These are phyloP conservation scores for Coccomyxa sp. DNA, from an alignment of 139 green algal species.

Conservation along the genomic window DNA sequence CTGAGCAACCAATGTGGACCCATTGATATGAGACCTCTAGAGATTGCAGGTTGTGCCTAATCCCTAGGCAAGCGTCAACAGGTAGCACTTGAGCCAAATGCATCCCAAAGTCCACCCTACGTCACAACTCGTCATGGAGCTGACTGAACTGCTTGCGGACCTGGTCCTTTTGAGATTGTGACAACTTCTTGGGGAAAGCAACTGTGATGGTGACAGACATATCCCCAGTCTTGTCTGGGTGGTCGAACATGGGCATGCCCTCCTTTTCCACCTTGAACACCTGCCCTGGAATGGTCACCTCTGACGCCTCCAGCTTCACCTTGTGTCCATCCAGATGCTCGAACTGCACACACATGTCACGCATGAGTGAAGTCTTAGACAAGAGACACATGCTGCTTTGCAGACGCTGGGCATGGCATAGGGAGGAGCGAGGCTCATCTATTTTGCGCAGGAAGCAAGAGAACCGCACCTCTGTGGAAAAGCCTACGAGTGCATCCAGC, in stretches of 20 bases:
- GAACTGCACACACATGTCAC: conserved; percentile 40
- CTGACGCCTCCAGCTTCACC: conserved; percentile 34
- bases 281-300: conserved; percentile 57
- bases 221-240: conserved; percentile 52
- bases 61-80: too few relatives aligned
- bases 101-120: too few relatives aligned
- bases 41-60: too few relatives aligned
- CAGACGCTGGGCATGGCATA: neutral
- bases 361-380: neutral
- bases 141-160: conserved; percentile 46
- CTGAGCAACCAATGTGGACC: too few relatives aligned
- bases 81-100: too few relatives aligned
- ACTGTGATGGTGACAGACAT: conserved; percentile 81
- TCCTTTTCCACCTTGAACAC: conserved; percentile 55
- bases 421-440: neutral
- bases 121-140: conserved; percentile 36
- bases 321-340: conserved; percentile 92
- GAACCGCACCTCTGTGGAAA: conserved; percentile 46
- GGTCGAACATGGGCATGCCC: conserved; percentile 72
- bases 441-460: neutral
- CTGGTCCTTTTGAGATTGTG: conserved; percentile 58
- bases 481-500: conserved; percentile 85
- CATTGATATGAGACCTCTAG: too few relatives aligned
- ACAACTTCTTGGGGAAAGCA: conserved; percentile 75
- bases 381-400: neutral